phyloP scores from a whole-genome alignment of 495 filamentous ascomycete species.

The Cenococcum geophilum region DNA sequence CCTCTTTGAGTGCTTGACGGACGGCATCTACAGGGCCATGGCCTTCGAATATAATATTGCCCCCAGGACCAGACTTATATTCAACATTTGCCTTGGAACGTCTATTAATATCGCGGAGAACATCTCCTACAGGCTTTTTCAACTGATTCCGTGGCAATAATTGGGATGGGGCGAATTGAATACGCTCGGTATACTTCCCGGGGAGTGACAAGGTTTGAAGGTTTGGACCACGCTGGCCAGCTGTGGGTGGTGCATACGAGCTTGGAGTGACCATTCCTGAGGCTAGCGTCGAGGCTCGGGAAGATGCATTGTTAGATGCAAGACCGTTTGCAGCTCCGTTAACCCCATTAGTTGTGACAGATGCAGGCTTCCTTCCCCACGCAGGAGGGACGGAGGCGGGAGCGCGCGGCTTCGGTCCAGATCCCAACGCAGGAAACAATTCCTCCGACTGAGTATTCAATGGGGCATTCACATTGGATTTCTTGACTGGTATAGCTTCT shows the following conservation, averaged over 20 bases:
- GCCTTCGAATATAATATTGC: constrained; percentile 69
- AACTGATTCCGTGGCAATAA: constrained; percentile 66
- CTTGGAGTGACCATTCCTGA: constrained; percentile 54
- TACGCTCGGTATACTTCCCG: constrained; percentile 68
- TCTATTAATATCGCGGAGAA: constrained; percentile 80
- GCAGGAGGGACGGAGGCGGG: constrained; percentile 53
- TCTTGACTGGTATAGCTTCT: constrained; percentile 28
- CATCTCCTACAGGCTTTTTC: constrained; percentile 74
- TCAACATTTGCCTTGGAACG: constrained; percentile 79
- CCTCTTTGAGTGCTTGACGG: constrained; percentile 75
- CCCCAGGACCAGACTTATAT: constrained; percentile 56
- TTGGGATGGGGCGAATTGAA: constrained; percentile 64
- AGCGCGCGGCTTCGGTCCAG: constrained; percentile 52
- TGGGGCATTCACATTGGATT: constrained; percentile 34
- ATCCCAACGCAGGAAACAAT: constrained; percentile 79
- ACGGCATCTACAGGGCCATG: constrained; percentile 71
- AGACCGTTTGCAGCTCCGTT: constrained; percentile 51
- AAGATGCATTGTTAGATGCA: constrained; percentile 38
- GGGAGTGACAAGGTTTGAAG: constrained; percentile 63
- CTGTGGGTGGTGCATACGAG: constrained; percentile 40
- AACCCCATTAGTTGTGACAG: constrained; percentile 51
- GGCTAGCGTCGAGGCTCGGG: constrained; percentile 52
- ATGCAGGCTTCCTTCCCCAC: constrained; percentile 59
- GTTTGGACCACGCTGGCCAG: constrained; percentile 35
- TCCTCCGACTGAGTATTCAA: constrained; percentile 84